Base-by-base conservation (phyloP, 352 stramenopile species). In the Phytophthora sp. region DNA sequence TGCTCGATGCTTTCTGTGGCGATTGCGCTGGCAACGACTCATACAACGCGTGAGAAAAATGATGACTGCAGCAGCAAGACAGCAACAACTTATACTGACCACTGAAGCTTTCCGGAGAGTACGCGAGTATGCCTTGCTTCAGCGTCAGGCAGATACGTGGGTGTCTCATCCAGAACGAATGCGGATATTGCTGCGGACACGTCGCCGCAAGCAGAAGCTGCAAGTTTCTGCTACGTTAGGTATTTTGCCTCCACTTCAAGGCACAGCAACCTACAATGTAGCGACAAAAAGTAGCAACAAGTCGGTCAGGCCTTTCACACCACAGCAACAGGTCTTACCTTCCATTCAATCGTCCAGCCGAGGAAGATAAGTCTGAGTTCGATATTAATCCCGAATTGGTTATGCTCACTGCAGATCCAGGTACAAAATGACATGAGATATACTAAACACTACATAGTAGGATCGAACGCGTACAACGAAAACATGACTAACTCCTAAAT, bases 1-100 rank as follows among this genome's bases (percentile, higher is more conserved):
- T 24, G 76, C 69, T 27, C 77, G 79, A 1, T 64, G 54, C 23
- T 80, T 76, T 56, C 41, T 71, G n/a, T 77, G 76, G 57, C 63
- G 77, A 24, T 20, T 68, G 8, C 41, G 45, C 5, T 68, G 80
- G 35, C 55, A 73, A 23, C 50, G 41, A 50, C 64, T 71, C 11
- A 68, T 73, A 51, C 59, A 59, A 23, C 57, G 42, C 0, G 57
- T 88, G 6, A 66, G 66, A 5, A 66, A 68, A 11, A 52, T 84
- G 60, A 42, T 88, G 41, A 63, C 1, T 20, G 59, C 39, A 63
- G 66, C 39, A 55, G 59, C 21, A 57, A 79, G 59, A 60, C 57
- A 71, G 11, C 54, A 77, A 42, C 46, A 79, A 39, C 63, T 89
- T n/a, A 46, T 75, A 18, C 16, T 58, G 4, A 30, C 66, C 3